A percentile compares a stretch with the other conserved stretches of the same genome.
These are phyloP conservation scores for Xylariaceae sp. DNA, from an alignment of 2,329 filamentous ascomycete species.

Conservation along the genomic window DNA sequence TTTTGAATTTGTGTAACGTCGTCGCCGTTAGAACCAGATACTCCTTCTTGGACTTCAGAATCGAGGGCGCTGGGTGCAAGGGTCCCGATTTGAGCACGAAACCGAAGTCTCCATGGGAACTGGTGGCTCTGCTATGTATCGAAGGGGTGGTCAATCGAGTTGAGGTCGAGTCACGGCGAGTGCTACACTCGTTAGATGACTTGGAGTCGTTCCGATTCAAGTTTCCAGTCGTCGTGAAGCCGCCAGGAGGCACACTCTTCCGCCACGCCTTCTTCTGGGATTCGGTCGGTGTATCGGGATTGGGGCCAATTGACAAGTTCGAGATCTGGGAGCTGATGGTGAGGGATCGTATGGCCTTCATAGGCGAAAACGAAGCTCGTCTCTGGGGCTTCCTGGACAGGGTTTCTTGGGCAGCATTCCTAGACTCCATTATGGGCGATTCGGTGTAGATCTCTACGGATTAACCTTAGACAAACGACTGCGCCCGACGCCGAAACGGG, in stretches of 20 bases:
- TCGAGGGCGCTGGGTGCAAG: slow-evolving; percentile 45
- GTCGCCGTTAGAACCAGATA: slow-evolving; percentile 50
- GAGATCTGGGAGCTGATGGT: slow-evolving; percentile 32
- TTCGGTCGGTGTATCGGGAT: slow-evolving; percentile 23
- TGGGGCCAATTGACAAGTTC: slow-evolving; percentile 24
- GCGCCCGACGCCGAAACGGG: slow-evolving; percentile 1
- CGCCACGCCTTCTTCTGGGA: slow-evolving; percentile 24
- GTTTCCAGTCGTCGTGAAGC: slow-evolving; percentile 23
- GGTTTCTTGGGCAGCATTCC: slow-evolving; percentile 21
- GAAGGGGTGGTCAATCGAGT: slow-evolving; percentile 32
- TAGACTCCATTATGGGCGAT: slow-evolving; percentile 25
- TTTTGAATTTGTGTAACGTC: slow-evolving; percentile 47
- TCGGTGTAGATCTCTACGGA: not conserved
- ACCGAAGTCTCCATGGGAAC: slow-evolving; percentile 27
- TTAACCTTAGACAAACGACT: not conserved
- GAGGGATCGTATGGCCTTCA: slow-evolving; percentile 31
- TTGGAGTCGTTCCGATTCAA: slow-evolving; percentile 30
- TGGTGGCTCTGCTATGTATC: slow-evolving; percentile 26
- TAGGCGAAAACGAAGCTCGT: slow-evolving; percentile 30
- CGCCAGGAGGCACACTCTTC: slow-evolving; percentile 24
- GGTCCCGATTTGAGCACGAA: slow-evolving; percentile 40
- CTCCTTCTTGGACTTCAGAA: slow-evolving; percentile 45
- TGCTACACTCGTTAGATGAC: slow-evolving; percentile 28
- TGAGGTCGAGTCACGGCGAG: slow-evolving; percentile 27
- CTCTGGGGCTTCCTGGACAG: slow-evolving; percentile 23